A percentile compares a stretch with the other conserved stretches of the same genome.
Evolutionary conservation across 2,329 filamentous ascomycete genomes (phyloP).

Genomic region (Colletotrichum costaricense): DNA sequence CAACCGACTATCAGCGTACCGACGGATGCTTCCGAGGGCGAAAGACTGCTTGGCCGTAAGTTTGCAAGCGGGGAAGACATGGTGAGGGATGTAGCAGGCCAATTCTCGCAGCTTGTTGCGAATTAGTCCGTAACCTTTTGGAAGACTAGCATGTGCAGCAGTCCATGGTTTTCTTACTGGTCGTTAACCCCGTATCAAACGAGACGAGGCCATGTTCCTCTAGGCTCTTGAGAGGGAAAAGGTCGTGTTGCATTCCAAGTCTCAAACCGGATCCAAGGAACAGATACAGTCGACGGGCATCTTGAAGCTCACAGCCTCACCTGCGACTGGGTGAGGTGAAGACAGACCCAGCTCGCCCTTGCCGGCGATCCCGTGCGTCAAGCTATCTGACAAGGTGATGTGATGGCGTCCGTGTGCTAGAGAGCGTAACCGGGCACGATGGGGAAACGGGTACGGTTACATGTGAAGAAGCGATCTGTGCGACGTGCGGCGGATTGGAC

Average conservation of each 20-base stretch:
- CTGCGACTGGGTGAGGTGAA: background rate
- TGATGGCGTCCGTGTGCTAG: constrained; percentile 6
- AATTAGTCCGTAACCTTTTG: background rate
- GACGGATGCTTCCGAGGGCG: constrained; percentile 42
- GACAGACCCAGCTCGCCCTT: too few species aligned
- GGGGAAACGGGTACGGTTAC: constrained; percentile 17
- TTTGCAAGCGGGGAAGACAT: constrained; percentile 46
- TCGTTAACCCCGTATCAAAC: background rate
- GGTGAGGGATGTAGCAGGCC: constrained; percentile 45
- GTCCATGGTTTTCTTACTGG: background rate
- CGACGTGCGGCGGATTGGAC: constrained; percentile 4
- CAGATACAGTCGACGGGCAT: background rate
- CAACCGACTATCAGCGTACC: constrained; percentile 21
- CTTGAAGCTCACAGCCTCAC: background rate
- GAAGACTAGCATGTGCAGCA: background rate
- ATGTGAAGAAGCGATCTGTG: constrained; percentile 31
- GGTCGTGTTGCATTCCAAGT: background rate
- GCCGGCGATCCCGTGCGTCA: background rate
- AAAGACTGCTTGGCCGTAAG: constrained; percentile 46
- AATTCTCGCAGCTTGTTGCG: constrained; percentile 45
- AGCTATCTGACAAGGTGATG: background rate
- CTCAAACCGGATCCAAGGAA: background rate
- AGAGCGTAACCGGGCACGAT: constrained; percentile 11
- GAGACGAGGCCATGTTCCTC: background rate
- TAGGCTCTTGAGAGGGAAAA: background rate